Evolutionary conservation across 768 basidiomycete species (phyloP).

Genomic region (Boletus edulis): DNA sequence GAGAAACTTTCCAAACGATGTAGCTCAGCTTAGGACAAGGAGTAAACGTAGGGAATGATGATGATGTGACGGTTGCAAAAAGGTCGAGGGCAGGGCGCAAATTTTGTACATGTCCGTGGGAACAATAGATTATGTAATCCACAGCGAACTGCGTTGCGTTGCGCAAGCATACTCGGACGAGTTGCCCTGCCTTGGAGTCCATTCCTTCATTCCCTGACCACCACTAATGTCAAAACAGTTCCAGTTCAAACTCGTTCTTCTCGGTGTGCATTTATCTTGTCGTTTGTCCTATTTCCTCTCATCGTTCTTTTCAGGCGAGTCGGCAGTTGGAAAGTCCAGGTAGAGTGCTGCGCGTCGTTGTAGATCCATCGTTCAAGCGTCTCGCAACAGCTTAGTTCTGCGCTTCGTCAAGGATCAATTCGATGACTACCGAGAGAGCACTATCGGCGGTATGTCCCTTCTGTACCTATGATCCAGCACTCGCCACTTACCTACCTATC

Average conservation of each 20-base stretch:
- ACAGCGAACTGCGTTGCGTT: conserved; percentile 6
- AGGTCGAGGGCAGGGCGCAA: conserved; percentile 22
- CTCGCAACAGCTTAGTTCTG: conserved; percentile 71
- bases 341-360: conserved; percentile 30
- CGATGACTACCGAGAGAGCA: conserved; percentile 93
- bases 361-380: conserved; percentile 24
- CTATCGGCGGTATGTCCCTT: conserved; percentile 71
- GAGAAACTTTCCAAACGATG: conserved; percentile 22
- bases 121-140: conserved; percentile 26
- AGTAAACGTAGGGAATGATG: conserved; percentile 24
- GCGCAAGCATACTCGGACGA: background rate
- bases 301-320: conserved; percentile 66
- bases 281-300: background rate
- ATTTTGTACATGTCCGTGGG: conserved; percentile 35
- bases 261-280: conserved; percentile 53
- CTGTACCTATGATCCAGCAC: background rate
- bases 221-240: conserved; percentile 83
- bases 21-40: conserved; percentile 24
- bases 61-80: conserved; percentile 38
- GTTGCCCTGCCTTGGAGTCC: conserved; percentile 1
- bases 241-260: conserved; percentile 94
- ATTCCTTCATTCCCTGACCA: conserved; percentile 25
- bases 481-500: conserved; percentile 16
- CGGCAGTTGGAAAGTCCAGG: conserved; percentile 97
- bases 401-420: conserved; percentile 97